Percentiles rank a stretch among this genome's conserved stretches.
These are phyloP conservation scores for Cucumis hystrix DNA, from an alignment of 306 rosid species.

Conservation along the genomic window DNA sequence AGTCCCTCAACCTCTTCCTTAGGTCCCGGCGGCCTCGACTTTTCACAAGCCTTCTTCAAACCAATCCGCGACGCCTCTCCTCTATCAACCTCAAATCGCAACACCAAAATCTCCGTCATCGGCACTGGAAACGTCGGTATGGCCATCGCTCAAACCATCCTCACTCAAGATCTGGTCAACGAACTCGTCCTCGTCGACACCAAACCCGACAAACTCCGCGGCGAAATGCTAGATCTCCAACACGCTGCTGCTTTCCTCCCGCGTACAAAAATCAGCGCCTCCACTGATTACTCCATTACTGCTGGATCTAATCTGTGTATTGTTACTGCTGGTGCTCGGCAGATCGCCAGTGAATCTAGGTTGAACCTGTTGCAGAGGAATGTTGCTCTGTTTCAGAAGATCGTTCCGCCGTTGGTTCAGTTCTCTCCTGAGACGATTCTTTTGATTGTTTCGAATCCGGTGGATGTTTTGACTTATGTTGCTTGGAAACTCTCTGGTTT, in stretches of 20 bases:
- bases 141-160: constrained; percentile 97
- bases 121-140: constrained; percentile 93
- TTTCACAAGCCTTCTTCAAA: constrained; percentile 52
- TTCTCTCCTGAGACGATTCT: constrained; percentile 44
- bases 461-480: constrained; percentile 64
- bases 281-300: constrained; percentile 60
- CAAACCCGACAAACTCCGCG: constrained; percentile 63
- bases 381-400: constrained; percentile 41
- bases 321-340: constrained; percentile 84
- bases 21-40: constrained; percentile 72
- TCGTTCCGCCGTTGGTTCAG: constrained; percentile 56
- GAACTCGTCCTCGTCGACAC: constrained; percentile 73
- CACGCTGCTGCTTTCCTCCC: constrained; percentile 96
- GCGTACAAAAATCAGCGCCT: constrained; percentile 66
- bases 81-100: constrained; percentile 47
- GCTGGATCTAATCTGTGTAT: constrained; percentile 72
- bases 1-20: constrained; percentile 35
- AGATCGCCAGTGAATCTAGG: constrained; percentile 58
- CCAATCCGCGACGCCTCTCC: constrained; percentile 36
- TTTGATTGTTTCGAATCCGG: constrained; percentile 72
- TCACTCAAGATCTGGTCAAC: constrained; percentile 64
- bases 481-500: constrained; percentile 89
- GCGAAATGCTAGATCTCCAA: constrained; percentile 89
- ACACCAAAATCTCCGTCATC: constrained; percentile 56
- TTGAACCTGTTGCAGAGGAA: constrained; percentile 65